phyloP scores from a whole-genome alignment of 768 basidiomycete genomes.

The Pulveroboletus ravenelii region DNA sequence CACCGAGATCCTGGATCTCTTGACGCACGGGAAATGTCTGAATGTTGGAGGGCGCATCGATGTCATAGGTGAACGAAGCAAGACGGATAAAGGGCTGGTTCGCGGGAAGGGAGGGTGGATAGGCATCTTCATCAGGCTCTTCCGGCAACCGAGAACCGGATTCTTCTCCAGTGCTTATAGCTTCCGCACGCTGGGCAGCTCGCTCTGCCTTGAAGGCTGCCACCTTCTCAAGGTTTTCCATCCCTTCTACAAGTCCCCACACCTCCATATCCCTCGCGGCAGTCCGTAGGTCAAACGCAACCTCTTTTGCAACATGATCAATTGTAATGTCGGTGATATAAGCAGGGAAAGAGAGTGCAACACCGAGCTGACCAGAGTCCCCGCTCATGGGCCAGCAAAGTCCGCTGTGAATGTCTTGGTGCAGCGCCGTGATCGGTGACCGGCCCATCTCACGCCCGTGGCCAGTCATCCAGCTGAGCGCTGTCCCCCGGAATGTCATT shows the following conservation, averaged over 20 bases:
- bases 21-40: constrained; percentile 77
- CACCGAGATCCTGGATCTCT: constrained; percentile 60
- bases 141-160: constrained; percentile 17
- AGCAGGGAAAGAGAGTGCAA: constrained; percentile 63
- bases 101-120: constrained; percentile 47
- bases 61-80: constrained; percentile 64
- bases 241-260: constrained; percentile 84
- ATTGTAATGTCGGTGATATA: constrained; percentile 65
- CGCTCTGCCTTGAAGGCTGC: constrained; percentile 49
- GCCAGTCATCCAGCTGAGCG: constrained; percentile 58
- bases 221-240: constrained; percentile 62
- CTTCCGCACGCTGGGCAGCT: constrained; percentile 32
- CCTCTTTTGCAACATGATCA: constrained; percentile 82
- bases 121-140: constrained; percentile 32
- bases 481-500: constrained; percentile 40
- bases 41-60: constrained; percentile 48
- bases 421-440: constrained; percentile 81
- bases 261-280: constrained; percentile 87
- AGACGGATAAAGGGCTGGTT: constrained; percentile 55
- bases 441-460: constrained; percentile 63
- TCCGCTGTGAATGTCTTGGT: constrained; percentile 78
- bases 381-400: constrained; percentile 94
- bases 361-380: constrained; percentile 72
- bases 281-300: constrained; percentile 74
- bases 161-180: constrained; percentile 31